Evolutionary conservation across 225 moss, liverwort and hornwort genomes (phyloP), one percentile per base, ranked within the genome.

Genomic region (Polytrichum commune): DNA sequence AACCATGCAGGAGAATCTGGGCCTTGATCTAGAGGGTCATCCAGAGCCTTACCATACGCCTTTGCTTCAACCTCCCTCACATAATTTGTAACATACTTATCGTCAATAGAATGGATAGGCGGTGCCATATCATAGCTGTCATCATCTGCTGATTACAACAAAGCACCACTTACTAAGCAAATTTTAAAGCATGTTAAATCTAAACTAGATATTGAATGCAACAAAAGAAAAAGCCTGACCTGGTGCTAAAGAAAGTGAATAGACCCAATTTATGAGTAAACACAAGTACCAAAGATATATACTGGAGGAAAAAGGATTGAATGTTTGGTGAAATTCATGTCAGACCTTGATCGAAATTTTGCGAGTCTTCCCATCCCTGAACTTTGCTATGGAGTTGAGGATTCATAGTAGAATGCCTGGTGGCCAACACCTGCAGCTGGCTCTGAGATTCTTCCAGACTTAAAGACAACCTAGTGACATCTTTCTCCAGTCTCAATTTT

Each of bases 371-470:
- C 20, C 20, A 58, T 58, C 58, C 24, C 24, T 58, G 58, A 58
- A 24, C 20, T 58, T 58, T 46, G 46, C 13, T 46, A 16, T 13
- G 78, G 63, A 78, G 55, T 71, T 74, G 75, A 29, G 78, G 74
- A 72, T 75, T 78, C 54, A 68, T 65, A 9, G 75, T 54, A 33
- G 82, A 75, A 75, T 28, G 71, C 32, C 75, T 78, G 68, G 74
- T 55, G 38, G 72, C 63, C 69, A 82, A 75, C 57, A 75, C 78
- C 60, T 82, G 67, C 57, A 82, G 53, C 64, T 82, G 82, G 74
- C 56, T 74, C 56, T 78, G 74, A 72, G 72, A 72, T 78, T 78
- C 74, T 67, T 78, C 77, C 57, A 78, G 64, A 69, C 72, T 64
- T 27, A 71, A 74, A 72, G 77, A 77, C 68, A 82, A 71, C 63